Base-by-base conservation (phyloP, 1,139 yeast genomes). In the Diutina siamensis region DNA sequence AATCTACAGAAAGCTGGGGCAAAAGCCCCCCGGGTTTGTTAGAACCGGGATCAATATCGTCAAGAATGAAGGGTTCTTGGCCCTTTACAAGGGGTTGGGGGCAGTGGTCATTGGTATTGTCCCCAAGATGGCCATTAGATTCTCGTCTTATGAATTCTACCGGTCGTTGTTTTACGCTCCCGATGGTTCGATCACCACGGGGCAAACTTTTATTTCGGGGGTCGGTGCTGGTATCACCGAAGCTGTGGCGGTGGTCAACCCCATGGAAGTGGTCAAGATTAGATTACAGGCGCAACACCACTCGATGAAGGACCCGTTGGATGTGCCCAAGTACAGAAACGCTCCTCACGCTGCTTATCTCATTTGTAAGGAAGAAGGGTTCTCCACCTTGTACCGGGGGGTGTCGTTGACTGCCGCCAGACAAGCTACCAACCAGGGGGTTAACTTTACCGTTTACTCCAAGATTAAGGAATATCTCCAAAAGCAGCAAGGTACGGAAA, bases 381-480 rank as follows among this genome's bases (percentile, higher is more conserved):
- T 86, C 57, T 74, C 77, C 46, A 86, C 97, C 13, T 69, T 92
- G 50, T 92, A 92, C 72, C 76, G 97, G 62, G 98, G 98, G 62
- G 97, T 92, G 36, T 78, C 94, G 2, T 76, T 92, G 58, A 92
- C 98, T 32, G 96, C 97, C 44, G 95, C 95, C 21, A 82, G 98
- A 70, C 98, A 92, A 65, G 97, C 97, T 33, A 83, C 95, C 50
- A 92, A 92, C 72, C 98, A 92, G 67, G 98, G 97, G 71, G 97
- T 94, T 46, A 92, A 92, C 68, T 92, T 92, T 67, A 89, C 97
- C 7, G 95, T 88, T 25, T 92, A 89, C 70, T 85, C 96, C 25
- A 83, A 84, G 63, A 67, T 89, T 55, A 87, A 82, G 64, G 83
- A 81, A 57, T 70, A 64, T 55, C 74, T 88, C 56, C 84, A 78